phyloP scores from a whole-genome alignment of 83 land plant genomes.

The Picea abies region DNA sequence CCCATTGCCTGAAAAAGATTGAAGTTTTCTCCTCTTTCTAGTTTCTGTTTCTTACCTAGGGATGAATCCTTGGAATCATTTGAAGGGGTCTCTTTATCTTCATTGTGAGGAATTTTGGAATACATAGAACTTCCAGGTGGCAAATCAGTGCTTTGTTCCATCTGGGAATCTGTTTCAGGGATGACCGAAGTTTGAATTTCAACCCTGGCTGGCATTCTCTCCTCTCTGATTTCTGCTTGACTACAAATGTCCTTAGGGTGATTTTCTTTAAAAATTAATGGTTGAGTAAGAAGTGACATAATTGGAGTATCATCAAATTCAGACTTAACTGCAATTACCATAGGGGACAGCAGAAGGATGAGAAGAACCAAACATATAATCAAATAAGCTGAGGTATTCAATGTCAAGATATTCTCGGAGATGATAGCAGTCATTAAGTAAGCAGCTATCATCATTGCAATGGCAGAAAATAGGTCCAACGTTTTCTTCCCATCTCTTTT shows the following conservation, averaged over 20 bases:
- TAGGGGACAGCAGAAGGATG: slow-evolving; percentile 41
- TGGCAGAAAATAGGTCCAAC: slow-evolving; percentile 48
- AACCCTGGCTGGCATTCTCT: not conserved
- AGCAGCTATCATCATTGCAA: slow-evolving; percentile 50
- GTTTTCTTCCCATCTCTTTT: slow-evolving; percentile 44
- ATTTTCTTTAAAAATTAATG: slow-evolving; percentile 11
- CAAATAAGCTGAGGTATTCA: slow-evolving; percentile 19
- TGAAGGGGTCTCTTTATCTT: slow-evolving; percentile 5
- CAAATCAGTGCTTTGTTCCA: not conserved
- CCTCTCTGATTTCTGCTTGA: not conserved
- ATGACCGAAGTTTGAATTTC: not conserved
- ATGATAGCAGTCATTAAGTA: slow-evolving; percentile 71
- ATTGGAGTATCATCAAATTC: slow-evolving; percentile 10
- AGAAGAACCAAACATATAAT: slow-evolving; percentile 37
- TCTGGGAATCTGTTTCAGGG: not conserved
- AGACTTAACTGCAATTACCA: slow-evolving; percentile 39
- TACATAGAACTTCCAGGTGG: not conserved
- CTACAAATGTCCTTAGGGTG: not conserved
- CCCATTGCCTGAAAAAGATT: slow-evolving; percentile 58
- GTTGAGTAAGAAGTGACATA: not conserved
- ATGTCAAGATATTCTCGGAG: slow-evolving; percentile 33
- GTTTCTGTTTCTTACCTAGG: not conserved
- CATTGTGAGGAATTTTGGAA: not conserved
- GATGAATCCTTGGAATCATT: not conserved
- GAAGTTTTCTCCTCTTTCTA: slow-evolving; percentile 28